These are phyloP conservation scores for Coniophora puteana DNA, from an alignment of 1,284 basidiomycete genomes.

Conservation along the genomic window DNA sequence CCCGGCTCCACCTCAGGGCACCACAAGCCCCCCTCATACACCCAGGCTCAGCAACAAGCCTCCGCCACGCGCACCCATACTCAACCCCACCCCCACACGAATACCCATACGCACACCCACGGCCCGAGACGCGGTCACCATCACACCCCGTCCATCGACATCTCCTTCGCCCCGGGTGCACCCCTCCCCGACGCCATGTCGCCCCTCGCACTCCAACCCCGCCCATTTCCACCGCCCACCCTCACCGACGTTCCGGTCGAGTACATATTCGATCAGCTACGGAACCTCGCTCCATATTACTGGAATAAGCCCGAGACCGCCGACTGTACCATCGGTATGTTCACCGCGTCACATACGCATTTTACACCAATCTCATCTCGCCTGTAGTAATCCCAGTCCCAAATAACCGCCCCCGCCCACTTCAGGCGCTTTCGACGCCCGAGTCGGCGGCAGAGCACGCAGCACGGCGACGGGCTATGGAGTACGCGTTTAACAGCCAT, in stretches of 20 bases:
- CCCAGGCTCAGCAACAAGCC: no score
- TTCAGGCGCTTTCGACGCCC: conserved; percentile 22
- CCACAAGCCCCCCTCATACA: no score
- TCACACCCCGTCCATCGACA: no score
- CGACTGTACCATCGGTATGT: conserved; percentile 69
- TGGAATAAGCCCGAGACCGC: conserved; percentile 71
- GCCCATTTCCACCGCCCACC: conserved; percentile 59
- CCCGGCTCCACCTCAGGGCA: no score
- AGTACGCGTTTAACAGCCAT: conserved; percentile 44
- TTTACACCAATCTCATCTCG: background rate
- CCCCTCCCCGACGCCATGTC: no score
- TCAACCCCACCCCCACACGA: no score
- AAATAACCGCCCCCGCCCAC: conserved; percentile 29
- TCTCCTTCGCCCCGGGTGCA: no score
- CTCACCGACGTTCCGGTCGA: conserved; percentile 62
- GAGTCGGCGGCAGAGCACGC: conserved; percentile 21
- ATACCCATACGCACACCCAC: no score
- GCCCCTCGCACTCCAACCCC: conserved; percentile 43
- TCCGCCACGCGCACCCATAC: no score
- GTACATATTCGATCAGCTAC: conserved; percentile 68
- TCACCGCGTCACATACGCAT: background rate
- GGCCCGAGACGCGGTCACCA: no score
- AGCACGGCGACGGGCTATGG: conserved; percentile 45
- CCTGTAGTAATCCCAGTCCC: conserved; percentile 49
- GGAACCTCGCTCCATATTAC: conserved; percentile 57